Base-by-base conservation (phyloP, 345 rosid genomes). In the Capsella bursapastoris region DNA sequence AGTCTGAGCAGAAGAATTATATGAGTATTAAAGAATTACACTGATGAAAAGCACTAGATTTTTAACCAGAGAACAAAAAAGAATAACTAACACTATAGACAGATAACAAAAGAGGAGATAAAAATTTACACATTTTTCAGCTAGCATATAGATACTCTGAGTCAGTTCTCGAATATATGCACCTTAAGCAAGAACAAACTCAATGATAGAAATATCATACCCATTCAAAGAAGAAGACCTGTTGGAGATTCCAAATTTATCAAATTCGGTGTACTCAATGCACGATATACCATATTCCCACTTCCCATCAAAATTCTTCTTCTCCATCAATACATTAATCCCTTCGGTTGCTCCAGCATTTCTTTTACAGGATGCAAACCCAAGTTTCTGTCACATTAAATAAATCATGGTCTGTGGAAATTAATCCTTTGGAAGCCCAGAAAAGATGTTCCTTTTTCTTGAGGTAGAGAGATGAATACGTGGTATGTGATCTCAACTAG, bases 211-310 rank as follows among this genome's bases (percentile, higher is more conserved):
- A 47, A 64, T 16, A 13, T 11, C 72, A 52, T 79, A 88, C 91
- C 91, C 55, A 38, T 82, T 74, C 35, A 78, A 73, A 14, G 87
- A 81, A 76, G 58, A 29, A 53, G 85, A 78, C 70, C 41, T 65
- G 51, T 51, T 66, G 57, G 84, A 68, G 69, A 90, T 81, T 68
- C 91, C 93, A 49, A 87, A 90, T 75, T 89, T 94, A 69, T 88
- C 92, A 70, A 91, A 90, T 59, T 94, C 97, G 0, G 97, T 91
- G 77, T 91, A 91, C 72, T 94, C 98, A 60, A 91, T 84, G 87
- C 98, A 94, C 65, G 98, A 90, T 68, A 94, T 65, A 71, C 98
- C 97, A 83, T 90, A 94, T 49, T 93, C 91, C 96, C 97, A 91
- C 72, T 87, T 80, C 52, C 96, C 95, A 80, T 94, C 87, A 32